Conservation (phyloP, 306 rosid species). For the Inga oerstediana region DNA sequence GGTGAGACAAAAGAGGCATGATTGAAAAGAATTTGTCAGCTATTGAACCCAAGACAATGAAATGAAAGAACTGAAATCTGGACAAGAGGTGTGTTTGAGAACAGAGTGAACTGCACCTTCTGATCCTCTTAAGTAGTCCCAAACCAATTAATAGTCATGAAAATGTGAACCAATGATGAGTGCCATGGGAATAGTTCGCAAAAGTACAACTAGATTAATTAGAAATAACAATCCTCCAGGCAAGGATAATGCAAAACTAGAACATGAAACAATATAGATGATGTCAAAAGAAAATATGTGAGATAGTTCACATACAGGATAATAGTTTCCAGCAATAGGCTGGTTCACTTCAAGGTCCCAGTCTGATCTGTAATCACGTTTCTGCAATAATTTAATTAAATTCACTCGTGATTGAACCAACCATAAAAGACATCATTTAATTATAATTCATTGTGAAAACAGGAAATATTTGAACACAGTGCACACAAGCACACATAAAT, state of each 20-base stretch:
- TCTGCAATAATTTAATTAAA: slow-evolving; percentile 41
- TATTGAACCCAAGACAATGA: too few relatives aligned
- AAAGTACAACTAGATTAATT: slow-evolving; percentile 22
- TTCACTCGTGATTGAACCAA: neutral
- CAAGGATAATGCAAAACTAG: slow-evolving; percentile 12
- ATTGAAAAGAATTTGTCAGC: too few relatives aligned
- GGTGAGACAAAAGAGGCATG: neutral
- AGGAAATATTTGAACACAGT: neutral
- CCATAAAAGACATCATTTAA: neutral
- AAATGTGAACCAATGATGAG: neutral
- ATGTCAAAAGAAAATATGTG: slow-evolving; percentile 21
- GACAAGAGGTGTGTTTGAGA: too few relatives aligned
- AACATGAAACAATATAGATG: slow-evolving; percentile 6
- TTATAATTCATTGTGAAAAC: neutral
- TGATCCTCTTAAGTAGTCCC: too few relatives aligned
- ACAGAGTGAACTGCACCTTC: too few relatives aligned
- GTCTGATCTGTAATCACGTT: slow-evolving; percentile 77
- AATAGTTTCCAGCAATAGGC: slow-evolving; percentile 91
- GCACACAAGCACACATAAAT: neutral
- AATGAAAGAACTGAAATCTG: too few relatives aligned
- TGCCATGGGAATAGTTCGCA: slow-evolving; percentile 1
- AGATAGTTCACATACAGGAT: slow-evolving; percentile 60
- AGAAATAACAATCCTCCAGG: slow-evolving; percentile 23
- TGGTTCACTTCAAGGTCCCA: slow-evolving; percentile 86
- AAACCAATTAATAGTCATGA: too few relatives aligned